Evolutionary conservation across 495 filamentous ascomycete species (phyloP).

Genomic region (Neurospora tetraspora): DNA sequence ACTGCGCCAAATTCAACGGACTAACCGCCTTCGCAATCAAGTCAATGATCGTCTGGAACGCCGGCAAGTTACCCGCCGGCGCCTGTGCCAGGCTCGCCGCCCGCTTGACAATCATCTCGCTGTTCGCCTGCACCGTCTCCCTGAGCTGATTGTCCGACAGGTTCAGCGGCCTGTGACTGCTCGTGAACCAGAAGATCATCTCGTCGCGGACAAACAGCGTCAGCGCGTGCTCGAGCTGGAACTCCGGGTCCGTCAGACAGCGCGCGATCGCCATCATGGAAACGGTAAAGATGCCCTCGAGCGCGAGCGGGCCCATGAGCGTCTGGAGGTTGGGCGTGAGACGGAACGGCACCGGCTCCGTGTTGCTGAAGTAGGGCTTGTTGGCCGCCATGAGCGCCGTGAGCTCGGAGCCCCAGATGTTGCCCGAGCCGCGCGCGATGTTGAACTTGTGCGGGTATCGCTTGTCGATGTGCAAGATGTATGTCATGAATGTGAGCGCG

Average conservation of each 20-base stretch:
- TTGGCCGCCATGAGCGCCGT: conserved; percentile 70
- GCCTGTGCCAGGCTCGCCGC: conserved; percentile 68
- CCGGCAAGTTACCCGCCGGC: conserved; percentile 61
- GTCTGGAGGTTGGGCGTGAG: conserved; percentile 93
- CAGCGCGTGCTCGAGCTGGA: conserved; percentile 85
- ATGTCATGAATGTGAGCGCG: conserved; percentile 97
- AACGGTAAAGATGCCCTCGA: conserved; percentile 86
- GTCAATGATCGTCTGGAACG: conserved; percentile 94
- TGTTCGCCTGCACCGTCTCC: conserved; percentile 80
- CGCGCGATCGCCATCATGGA: conserved; percentile 93
- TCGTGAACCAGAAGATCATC: conserved; percentile 94
- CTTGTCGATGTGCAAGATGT: conserved; percentile 88
- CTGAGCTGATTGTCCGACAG: conserved; percentile 64
- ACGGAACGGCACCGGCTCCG: conserved; percentile 91
- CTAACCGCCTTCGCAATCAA: conserved; percentile 76
- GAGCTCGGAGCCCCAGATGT: conserved; percentile 93
- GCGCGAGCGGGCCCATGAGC: conserved; percentile 88
- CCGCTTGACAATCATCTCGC: conserved; percentile 80
- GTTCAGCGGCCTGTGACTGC: conserved; percentile 51
- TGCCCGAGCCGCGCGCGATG: conserved; percentile 80
- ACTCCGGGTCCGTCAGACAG: conserved; percentile 84
- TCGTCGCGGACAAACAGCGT: conserved; percentile 93
- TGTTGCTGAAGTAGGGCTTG: conserved; percentile 85
- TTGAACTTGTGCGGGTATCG: conserved; percentile 91
- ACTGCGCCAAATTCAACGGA: conserved; percentile 69